phyloP scores from a whole-genome alignment of 1,284 basidiomycete species.

The Cryptococcus sp. region DNA sequence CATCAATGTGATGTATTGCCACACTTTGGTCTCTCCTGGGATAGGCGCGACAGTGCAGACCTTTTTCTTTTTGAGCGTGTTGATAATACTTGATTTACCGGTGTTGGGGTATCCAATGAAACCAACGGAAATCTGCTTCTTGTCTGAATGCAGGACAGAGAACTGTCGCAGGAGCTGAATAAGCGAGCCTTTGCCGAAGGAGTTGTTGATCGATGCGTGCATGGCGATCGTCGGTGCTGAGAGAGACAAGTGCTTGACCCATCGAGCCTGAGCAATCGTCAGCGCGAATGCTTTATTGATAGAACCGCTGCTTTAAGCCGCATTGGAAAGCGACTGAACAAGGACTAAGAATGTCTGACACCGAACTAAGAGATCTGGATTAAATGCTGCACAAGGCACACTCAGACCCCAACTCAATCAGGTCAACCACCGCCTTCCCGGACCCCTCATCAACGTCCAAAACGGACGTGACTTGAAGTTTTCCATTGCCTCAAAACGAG shows the following conservation, averaged over 20 bases:
- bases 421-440: conserved; percentile 44
- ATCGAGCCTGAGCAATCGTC: conserved; percentile 72
- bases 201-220: conserved; percentile 98
- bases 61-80: conserved; percentile 97
- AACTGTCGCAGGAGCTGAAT: conserved; percentile 97
- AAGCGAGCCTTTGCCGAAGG: conserved; percentile 96
- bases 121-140: conserved; percentile 98
- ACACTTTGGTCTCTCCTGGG: conserved; percentile 98
- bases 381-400: conserved; percentile 26
- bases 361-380: conserved; percentile 56
- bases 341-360: conserved; percentile 51
- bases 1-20: conserved; percentile 99
- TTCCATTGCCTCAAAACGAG: conserved; percentile 46
- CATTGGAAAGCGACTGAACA: conserved; percentile 17
- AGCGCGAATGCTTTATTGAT: conserved; percentile 7
- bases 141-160: conserved; percentile 94
- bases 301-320: conserved; percentile 7
- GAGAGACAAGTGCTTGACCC: conserved; percentile 93
- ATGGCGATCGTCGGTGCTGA: conserved; percentile 95
- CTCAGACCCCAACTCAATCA: conserved; percentile 56
- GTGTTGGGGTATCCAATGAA: conserved; percentile 99
- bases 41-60: conserved; percentile 97
- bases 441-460: conserved; percentile 50
- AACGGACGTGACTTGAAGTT: conserved; percentile 37
- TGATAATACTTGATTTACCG: conserved; percentile 96